Evolutionary conservation across 805 yeast species (phyloP), one percentile per base, ranked within the genome.

Genomic region (Torulaspora quercuum): DNA sequence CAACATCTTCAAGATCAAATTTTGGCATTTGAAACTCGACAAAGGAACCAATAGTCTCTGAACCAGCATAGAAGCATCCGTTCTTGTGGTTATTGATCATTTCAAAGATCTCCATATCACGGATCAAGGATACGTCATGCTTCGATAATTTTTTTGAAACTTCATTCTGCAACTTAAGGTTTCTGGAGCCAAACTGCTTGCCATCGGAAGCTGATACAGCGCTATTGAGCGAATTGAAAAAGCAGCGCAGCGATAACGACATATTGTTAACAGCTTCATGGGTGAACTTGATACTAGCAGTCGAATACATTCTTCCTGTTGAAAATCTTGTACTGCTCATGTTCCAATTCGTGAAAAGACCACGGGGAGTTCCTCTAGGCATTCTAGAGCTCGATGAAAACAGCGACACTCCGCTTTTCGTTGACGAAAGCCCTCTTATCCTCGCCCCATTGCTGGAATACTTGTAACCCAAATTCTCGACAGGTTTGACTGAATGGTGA

Each of bases 191-290:
- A 43, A 46, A 29, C 24, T 34, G 37, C 34, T 43, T 28, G 25
- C 39, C 41, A 42, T 25, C 41, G 52, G 42, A 30, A 31, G 29
- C 37, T n/a, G 57, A 43, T 6, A 52, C 26, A 3, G 55, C 44
- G 27, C 61, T 60, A 25, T 59, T 57, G 26, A 59, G 50, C 23
- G 46, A 64, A 55, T 55, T 65, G 48, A 49, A 59, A 33, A 52
- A 58, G 38, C 55, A 67, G 49, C 73, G 61, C 13, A 70, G 29
- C 5, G 75, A 76, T 19, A 72, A 57, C 1, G 82, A 75, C 57
- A 81, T 63, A 50, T 72, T 77, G 42, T 65, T 65, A 17, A 76
- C 80, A 38, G 80, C 84, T 47, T 78, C 80, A 36, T 70, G 73
- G 2, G 80, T 51, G 17, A 42, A 49, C 15, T 33, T 37, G 22